Percentiles rank a stretch among this genome's conserved stretches.
phyloP scores from a whole-genome alignment of 2,329 filamentous ascomycete species.

The Neopestalotiopsis sp. region DNA sequence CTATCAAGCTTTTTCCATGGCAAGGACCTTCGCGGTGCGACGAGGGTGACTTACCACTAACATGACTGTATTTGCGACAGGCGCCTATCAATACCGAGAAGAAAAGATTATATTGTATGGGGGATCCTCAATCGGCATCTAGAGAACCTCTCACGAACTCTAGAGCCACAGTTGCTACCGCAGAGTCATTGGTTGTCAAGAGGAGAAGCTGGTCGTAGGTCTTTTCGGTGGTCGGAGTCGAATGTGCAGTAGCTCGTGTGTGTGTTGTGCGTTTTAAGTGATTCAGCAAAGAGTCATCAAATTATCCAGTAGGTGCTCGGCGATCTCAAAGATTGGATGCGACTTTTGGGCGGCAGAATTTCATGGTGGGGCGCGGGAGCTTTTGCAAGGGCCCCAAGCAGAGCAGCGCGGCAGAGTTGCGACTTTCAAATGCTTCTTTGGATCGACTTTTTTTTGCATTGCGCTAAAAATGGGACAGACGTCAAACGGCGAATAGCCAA shows the following conservation, averaged over 20 bases:
- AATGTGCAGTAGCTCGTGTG: background rate
- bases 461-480: background rate
- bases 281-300: slow-evolving; percentile 1
- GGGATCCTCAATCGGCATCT: slow-evolving; percentile 62
- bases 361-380: slow-evolving; percentile 12
- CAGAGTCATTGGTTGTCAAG: slow-evolving; percentile 57
- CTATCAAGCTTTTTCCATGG: background rate
- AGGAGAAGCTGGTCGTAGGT: slow-evolving; percentile 8
- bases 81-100: slow-evolving; percentile 4
- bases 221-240: slow-evolving; percentile 1
- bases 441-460: background rate
- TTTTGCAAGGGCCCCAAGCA: background rate
- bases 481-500: background rate
- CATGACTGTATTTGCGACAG: slow-evolving; percentile 29
- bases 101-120: slow-evolving; percentile 9
- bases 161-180: slow-evolving; percentile 77
- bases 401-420: background rate
- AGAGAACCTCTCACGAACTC: slow-evolving; percentile 80
- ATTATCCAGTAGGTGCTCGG: background rate
- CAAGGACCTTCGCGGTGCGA: background rate
- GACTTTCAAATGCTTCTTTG: background rate
- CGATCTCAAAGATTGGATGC: slow-evolving; percentile 10
- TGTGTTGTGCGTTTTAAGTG: slow-evolving; percentile 9
- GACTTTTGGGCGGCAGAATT: slow-evolving; percentile 14
- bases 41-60: slow-evolving; percentile 36